A percentile compares a stretch with the other conserved stretches of the same genome.
Evolutionary conservation across 169 alveolate genomes (phyloP).

Genomic region (Cryptosporidium sp.): DNA sequence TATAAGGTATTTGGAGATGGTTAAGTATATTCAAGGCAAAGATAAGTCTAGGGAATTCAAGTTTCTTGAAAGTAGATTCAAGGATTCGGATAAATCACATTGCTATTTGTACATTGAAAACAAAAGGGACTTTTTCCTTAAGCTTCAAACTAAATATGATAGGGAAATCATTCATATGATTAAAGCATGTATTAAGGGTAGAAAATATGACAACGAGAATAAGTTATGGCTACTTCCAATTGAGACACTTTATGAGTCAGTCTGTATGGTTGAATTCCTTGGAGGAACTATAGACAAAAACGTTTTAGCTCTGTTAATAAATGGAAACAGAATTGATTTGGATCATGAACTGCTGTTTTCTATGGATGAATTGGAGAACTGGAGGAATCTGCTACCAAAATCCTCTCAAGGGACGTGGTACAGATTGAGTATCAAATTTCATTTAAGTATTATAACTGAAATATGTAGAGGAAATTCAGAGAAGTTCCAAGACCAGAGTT

Average conservation of each 20-base stretch:
- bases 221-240: constrained; percentile 54
- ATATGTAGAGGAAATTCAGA: neutral
- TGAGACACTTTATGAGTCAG: constrained; percentile 57
- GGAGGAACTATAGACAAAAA: constrained; percentile 47
- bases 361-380: neutral
- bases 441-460: neutral
- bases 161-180: constrained; percentile 31
- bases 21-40: constrained; percentile 17
- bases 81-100: neutral
- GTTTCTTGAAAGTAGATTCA: constrained; percentile 8
- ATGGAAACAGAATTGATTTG: constrained; percentile 6
- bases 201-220: constrained; percentile 32
- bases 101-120: constrained; percentile 27
- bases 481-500: neutral
- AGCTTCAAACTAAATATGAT: constrained; percentile 40
- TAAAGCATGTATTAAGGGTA: constrained; percentile 45
- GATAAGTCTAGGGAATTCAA: constrained; percentile 1
- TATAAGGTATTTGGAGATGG: constrained; percentile 35
- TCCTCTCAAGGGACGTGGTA: constrained; percentile 19
- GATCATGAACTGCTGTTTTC: neutral
- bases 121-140: constrained; percentile 18
- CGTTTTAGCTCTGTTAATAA: constrained; percentile 27
- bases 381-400: constrained; percentile 58
- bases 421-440: constrained; percentile 28
- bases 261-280: constrained; percentile 25